These are phyloP conservation scores for Pleurotus salmoneostramineus DNA, from an alignment of 768 basidiomycete species.

Conservation along the genomic window DNA sequence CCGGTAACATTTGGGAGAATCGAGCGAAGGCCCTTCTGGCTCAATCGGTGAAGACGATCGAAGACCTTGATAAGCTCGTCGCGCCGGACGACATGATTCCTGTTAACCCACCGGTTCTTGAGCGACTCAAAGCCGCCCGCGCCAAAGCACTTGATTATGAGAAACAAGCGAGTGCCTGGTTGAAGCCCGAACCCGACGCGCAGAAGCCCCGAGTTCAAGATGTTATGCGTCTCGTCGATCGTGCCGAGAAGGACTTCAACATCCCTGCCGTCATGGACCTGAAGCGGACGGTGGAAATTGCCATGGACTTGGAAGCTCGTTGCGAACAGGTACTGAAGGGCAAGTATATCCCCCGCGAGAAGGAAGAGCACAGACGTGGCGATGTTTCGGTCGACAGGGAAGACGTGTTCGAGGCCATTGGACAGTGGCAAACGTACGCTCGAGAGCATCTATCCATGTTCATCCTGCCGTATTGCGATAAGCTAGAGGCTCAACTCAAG, in stretches of 20 bases:
- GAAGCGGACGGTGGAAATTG: slow-evolving; percentile 69
- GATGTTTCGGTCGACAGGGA: slow-evolving; percentile 31
- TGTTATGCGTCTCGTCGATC: slow-evolving; percentile 61
- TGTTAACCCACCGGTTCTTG: slow-evolving; percentile 62
- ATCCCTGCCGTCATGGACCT: slow-evolving; percentile 65
- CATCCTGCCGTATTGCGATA: slow-evolving; percentile 67
- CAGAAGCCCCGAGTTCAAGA: slow-evolving; percentile 64
- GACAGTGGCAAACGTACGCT: slow-evolving; percentile 71
- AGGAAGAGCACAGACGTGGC: slow-evolving; percentile 36
- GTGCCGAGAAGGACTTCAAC: slow-evolving; percentile 75
- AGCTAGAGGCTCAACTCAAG: slow-evolving; percentile 63
- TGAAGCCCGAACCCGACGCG: slow-evolving; percentile 51
- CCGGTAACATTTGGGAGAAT: slow-evolving; percentile 77
- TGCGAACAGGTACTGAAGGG: slow-evolving; percentile 73
- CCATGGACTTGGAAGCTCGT: slow-evolving; percentile 70
- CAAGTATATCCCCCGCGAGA: slow-evolving; percentile 41
- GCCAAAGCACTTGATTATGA: slow-evolving; percentile 76
- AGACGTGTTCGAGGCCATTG: slow-evolving; percentile 70
- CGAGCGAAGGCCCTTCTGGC: slow-evolving; percentile 62
- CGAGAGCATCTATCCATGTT: slow-evolving; percentile 71
- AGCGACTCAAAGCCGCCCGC: slow-evolving; percentile 59
- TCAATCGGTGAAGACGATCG: slow-evolving; percentile 69
- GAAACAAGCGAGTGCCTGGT: slow-evolving; percentile 71
- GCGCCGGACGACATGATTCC: slow-evolving; percentile 64
- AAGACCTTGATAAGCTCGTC: slow-evolving; percentile 72